phyloP scores from a whole-genome alignment of 2,329 filamentous ascomycete genomes.

The Neofusicoccum umdonicola region DNA sequence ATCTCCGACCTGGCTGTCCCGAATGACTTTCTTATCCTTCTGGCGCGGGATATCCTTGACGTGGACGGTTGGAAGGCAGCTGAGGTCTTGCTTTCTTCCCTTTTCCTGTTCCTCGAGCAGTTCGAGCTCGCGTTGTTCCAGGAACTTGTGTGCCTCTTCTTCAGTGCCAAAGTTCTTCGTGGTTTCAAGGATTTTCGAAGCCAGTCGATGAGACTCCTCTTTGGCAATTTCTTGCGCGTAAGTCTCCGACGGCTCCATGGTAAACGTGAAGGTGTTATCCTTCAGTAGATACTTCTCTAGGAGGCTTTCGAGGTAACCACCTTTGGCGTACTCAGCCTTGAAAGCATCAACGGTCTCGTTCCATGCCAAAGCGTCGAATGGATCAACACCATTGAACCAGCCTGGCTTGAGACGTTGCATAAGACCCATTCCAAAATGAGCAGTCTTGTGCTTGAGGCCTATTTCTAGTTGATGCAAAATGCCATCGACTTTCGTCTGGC shows the following conservation, averaged over 20 bases:
- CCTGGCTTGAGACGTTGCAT: conserved; percentile 84
- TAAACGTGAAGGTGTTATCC: conserved; percentile 84
- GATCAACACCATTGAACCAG: conserved; percentile 95
- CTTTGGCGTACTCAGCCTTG: conserved; percentile 70
- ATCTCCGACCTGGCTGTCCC: conserved; percentile 56
- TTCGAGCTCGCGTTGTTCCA: conserved; percentile 76
- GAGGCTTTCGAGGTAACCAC: conserved; percentile 77
- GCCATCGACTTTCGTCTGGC: conserved; percentile 85
- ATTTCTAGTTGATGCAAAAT: conserved; percentile 92
- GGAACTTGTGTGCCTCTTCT: conserved; percentile 66
- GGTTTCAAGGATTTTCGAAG: conserved; percentile 69
- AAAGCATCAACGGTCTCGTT: conserved; percentile 84
- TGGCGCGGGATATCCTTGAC: conserved; percentile 84
- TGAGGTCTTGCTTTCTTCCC: conserved; percentile 78
- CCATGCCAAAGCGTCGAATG: conserved; percentile 88
- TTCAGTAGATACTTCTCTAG: conserved; percentile 89
- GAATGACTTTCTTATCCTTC: conserved; percentile 70
- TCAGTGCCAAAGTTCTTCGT: conserved; percentile 67
- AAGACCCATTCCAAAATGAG: conserved; percentile 88
- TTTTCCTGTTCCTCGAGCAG: conserved; percentile 80
- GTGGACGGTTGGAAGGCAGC: conserved; percentile 82
- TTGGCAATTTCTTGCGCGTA: conserved; percentile 71
- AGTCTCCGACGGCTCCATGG: conserved; percentile 80
- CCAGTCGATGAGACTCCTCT: conserved; percentile 75
- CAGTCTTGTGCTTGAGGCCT: conserved; percentile 92